A percentile compares a stretch with the other conserved stretches of the same genome.
Evolutionary conservation across 2,329 filamentous ascomycete genomes (phyloP).

Genomic region (Pseudocercospora pini-densiflorae): DNA sequence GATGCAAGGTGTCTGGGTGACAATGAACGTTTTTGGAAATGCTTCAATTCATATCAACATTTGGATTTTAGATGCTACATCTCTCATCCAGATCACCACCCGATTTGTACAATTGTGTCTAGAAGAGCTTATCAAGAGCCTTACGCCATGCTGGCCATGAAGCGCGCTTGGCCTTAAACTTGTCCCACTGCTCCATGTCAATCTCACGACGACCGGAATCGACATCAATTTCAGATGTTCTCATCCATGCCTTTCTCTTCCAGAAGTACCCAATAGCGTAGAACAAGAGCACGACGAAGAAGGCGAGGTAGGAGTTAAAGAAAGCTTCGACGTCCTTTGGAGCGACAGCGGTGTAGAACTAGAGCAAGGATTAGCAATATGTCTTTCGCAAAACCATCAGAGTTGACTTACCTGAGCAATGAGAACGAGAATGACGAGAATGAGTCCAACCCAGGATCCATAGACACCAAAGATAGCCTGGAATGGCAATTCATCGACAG

Average conservation of each 20-base stretch:
- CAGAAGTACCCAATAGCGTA: slow-evolving; percentile 62
- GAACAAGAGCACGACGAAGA: slow-evolving; percentile 60
- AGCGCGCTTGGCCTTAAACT: slow-evolving; percentile 55
- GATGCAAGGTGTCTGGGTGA: too few relatives aligned
- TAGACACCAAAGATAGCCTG: slow-evolving; percentile 75
- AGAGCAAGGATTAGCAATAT: slow-evolving; percentile 1
- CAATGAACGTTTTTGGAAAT: too few relatives aligned
- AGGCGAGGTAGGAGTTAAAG: slow-evolving; percentile 60
- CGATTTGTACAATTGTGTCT: slow-evolving; percentile 2
- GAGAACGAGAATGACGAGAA: slow-evolving; percentile 76
- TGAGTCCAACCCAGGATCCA: slow-evolving; percentile 80
- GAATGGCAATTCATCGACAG: slow-evolving; percentile 80
- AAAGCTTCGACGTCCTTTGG: slow-evolving; percentile 48
- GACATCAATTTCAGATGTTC: slow-evolving; percentile 65
- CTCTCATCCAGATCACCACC: background rate
- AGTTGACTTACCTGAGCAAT: slow-evolving; percentile 62
- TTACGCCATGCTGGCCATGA: slow-evolving; percentile 58
- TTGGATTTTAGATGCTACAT: background rate
- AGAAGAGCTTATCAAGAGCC: slow-evolving; percentile 35
- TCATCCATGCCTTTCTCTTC: slow-evolving; percentile 67
- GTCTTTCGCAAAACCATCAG: background rate
- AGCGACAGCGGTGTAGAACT: slow-evolving; percentile 57
- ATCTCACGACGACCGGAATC: slow-evolving; percentile 68
- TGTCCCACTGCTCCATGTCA: slow-evolving; percentile 68
- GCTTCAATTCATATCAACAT: background rate